Evolutionary conservation across 345 rosid genomes (phyloP), one percentile per base, ranked within the genome.

Genomic region (Pugionium cornutum): DNA sequence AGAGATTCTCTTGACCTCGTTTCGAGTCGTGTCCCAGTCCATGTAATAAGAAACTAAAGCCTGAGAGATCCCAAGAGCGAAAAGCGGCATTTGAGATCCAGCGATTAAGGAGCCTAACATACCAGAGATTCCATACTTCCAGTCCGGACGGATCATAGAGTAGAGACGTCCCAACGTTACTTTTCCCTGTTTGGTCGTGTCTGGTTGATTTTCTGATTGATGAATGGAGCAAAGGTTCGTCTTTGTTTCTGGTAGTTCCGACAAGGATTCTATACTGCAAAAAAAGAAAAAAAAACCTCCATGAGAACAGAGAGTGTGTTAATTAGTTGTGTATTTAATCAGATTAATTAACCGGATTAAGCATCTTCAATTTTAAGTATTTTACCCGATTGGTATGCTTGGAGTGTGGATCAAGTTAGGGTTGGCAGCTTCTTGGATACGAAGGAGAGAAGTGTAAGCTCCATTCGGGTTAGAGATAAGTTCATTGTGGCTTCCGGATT

Each of bases 11-110:
- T 82, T 88, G 42, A 94, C 83, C 79, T 94, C 99, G 1, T 35
- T 77, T 45, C 73, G 67, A 2, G 99, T 88, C 10, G 87, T 84
- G 5, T 88, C 96, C 99, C 99, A 94, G 65, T 84, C 99, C 96
- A 85, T 84, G 83, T 94, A 94, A 68, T 71, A 86, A 52, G 99
- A 56, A 45, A 94, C 97, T 54, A 90, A 86, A 68, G 99, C 99
- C 48, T 90, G 88, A 9, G 99, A 78, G 69, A 94, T 85, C 2
- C 97, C 99, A 39, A 94, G 89, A 6, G 99, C 99, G 46, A 94
- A 94, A 40, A 94, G 90, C 26, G 99, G 99, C 96, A 86, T 86
- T 73, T 75, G 89, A 34, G 97, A 78, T 71, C 97, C 99, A 2
- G 92, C 75, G 31, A 83, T 55, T 3, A 94, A 75, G 18, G 92